Evolutionary conservation across 331 rosid species (phyloP), one percentile per base, ranked within the genome.

Genomic region (Prunus yedoensis): DNA sequence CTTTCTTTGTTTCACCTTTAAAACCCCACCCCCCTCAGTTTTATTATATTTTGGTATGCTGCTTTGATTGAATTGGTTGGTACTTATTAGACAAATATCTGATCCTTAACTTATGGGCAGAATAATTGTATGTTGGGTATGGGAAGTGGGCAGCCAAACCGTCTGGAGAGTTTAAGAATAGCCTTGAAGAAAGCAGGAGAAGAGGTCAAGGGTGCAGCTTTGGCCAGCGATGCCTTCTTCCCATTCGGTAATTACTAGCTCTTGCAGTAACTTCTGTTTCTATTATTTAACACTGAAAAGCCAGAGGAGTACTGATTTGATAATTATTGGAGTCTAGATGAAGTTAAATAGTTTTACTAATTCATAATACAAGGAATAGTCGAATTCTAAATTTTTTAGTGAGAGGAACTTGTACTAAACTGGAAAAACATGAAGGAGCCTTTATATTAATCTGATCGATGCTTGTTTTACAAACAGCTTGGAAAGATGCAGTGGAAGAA

Each of bases 111-210:
- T 11, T 64, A 75, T 83, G 77, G 70, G 81, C 89, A 91, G 99
- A 83, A 91, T 71, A 87, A 94, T 76, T 85, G 92, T 41, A 94
- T 94, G 95, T 58, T 94, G 84, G 99, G 99, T 38, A 94, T 90
- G 97, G 99, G 99, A 73, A 91, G 97, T 17, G 99, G 99, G 69
- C 96, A 91, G 80, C 98, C 98, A 2, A 94, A 91, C 83, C 96
- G 99, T 63, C 50, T 59, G 5, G 97, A 94, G 87, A 94, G 99
- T 81, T 85, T 88, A 73, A 84, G 97, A 79, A 85, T 94, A 77
- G 97, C 95, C 17, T 62, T 92, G 84, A 86, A 71, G 85, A 94
- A 94, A 89, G 97, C 96, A 8, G 99, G 96, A 83, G 86, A 87
- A 25, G 96, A 88, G 56, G 91, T 84, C 77, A 90, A 88, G 85